These are phyloP conservation scores for Calamus simplicifolius DNA, from an alignment of 176 grass and related monocot species.

Conservation along the genomic window DNA sequence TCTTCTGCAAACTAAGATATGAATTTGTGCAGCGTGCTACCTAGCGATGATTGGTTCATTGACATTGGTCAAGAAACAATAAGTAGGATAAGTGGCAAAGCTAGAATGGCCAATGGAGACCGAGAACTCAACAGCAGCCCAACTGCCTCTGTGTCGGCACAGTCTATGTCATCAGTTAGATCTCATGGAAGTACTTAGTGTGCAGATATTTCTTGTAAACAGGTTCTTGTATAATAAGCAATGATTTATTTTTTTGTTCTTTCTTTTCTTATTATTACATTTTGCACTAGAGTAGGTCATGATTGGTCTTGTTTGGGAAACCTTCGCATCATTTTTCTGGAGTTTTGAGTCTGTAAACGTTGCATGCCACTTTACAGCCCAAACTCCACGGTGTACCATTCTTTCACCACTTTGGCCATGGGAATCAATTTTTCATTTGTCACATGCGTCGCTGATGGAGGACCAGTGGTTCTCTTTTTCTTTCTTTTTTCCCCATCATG, in stretches of 20 bases:
- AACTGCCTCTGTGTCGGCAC: slow-evolving; percentile 79
- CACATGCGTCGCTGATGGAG: too few species aligned
- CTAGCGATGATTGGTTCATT: slow-evolving; percentile 71
- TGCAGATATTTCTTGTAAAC: slow-evolving; percentile 16
- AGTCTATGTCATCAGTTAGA: slow-evolving; percentile 79
- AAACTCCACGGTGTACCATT: slow-evolving; percentile 16
- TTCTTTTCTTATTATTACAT: not conserved
- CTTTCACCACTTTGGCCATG: not conserved
- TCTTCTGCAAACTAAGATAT: slow-evolving; percentile 1
- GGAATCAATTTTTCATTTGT: too few species aligned
- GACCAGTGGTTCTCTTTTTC: too few species aligned
- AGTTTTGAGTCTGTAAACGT: slow-evolving; percentile 3
- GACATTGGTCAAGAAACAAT: slow-evolving; percentile 64
- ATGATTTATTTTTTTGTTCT: not conserved
- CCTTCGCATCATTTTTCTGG: not conserved
- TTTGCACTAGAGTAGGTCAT: slow-evolving; percentile 1
- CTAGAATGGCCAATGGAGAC: slow-evolving; percentile 57
- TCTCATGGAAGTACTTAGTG: slow-evolving; percentile 54
- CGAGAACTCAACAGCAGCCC: slow-evolving; percentile 81
- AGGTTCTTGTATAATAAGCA: slow-evolving; percentile 20
- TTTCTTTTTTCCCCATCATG: too few species aligned
- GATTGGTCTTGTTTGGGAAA: not conserved
- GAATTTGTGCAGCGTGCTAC: slow-evolving; percentile 49
- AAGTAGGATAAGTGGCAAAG: slow-evolving; percentile 69
- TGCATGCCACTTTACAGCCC: not conserved